phyloP scores from a whole-genome alignment of 176 grass and related monocot species.

The sorghum (Sorghum bicolor) region DNA sequence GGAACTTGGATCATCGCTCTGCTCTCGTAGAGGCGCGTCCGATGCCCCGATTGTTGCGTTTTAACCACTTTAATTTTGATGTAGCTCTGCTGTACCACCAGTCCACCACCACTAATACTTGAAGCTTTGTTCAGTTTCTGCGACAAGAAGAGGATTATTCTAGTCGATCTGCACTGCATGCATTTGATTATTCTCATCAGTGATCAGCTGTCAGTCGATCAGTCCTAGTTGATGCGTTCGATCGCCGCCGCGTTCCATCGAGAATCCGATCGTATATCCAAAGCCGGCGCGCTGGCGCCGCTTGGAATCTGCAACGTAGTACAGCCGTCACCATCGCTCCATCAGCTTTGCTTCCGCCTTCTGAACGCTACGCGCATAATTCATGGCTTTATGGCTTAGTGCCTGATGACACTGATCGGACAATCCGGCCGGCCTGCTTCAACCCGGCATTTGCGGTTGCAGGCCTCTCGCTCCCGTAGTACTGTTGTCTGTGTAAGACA shows the following conservation, averaged over 20 bases:
- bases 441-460: background rate
- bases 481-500: background rate
- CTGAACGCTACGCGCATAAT: constrained; percentile 21
- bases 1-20: background rate
- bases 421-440: background rate
- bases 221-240: background rate
- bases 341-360: constrained; percentile 27
- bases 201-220: background rate
- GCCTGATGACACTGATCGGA: constrained; percentile 40
- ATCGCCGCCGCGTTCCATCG: background rate
- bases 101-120: background rate
- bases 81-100: background rate
- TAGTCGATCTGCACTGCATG: background rate
- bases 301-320: constrained; percentile 25
- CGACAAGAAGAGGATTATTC: background rate
- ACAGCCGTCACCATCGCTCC: background rate
- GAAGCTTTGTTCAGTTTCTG: background rate
- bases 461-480: background rate
- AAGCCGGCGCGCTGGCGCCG: background rate
- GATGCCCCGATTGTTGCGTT: background rate
- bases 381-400: constrained; percentile 38
- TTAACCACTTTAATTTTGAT: constrained; percentile 17
- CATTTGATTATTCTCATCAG: background rate
- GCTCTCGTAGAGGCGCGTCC: constrained; percentile 27
- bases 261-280: constrained; percentile 32